Evolutionary conservation across 1,284 basidiomycete species (phyloP).

Genomic region (Quambalaria eucalypti): DNA sequence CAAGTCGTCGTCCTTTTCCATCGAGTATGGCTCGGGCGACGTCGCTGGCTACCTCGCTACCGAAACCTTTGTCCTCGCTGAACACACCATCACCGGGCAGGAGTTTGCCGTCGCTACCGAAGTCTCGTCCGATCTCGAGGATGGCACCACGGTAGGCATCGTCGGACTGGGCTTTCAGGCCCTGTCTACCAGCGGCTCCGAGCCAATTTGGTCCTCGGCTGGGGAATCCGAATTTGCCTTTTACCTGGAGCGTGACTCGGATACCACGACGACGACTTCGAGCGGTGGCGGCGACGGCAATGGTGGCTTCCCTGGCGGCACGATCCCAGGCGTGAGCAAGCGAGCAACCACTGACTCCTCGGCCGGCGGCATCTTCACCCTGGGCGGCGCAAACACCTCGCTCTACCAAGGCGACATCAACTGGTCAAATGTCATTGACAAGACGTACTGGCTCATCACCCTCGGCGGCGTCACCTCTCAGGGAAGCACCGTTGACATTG

Average conservation of each 20-base stretch:
- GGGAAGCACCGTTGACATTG: constrained; percentile 10
- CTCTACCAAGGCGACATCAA: constrained; percentile 28
- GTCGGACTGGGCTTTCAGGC: constrained; percentile 30
- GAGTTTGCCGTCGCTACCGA: constrained; percentile 29
- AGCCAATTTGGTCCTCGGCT: constrained; percentile 23
- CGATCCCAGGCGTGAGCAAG: neutral
- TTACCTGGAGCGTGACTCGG: constrained; percentile 12
- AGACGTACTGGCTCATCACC: constrained; percentile 30
- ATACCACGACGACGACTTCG: neutral
- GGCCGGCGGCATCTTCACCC: constrained; percentile 29
- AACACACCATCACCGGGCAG: constrained; percentile 14
- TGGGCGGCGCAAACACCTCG: constrained; percentile 24
- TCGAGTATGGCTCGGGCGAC: constrained; percentile 22
- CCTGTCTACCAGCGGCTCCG: constrained; percentile 12
- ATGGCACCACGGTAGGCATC: constrained; percentile 19
- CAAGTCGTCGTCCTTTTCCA: constrained; percentile 13
- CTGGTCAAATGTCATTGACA: constrained; percentile 18
- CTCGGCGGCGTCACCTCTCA: constrained; percentile 19
- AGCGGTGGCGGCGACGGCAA: neutral
- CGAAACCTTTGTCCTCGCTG: constrained; percentile 18
- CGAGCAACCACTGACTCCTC: neutral
- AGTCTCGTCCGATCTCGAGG: constrained; percentile 13
- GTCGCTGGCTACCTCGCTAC: constrained; percentile 19
- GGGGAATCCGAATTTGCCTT: constrained; percentile 22
- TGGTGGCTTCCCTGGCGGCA: neutral